Evolutionary conservation across 1,139 yeast species (phyloP), one percentile per base, ranked within the genome.

Genomic region (Kodamaea derodonti): DNA sequence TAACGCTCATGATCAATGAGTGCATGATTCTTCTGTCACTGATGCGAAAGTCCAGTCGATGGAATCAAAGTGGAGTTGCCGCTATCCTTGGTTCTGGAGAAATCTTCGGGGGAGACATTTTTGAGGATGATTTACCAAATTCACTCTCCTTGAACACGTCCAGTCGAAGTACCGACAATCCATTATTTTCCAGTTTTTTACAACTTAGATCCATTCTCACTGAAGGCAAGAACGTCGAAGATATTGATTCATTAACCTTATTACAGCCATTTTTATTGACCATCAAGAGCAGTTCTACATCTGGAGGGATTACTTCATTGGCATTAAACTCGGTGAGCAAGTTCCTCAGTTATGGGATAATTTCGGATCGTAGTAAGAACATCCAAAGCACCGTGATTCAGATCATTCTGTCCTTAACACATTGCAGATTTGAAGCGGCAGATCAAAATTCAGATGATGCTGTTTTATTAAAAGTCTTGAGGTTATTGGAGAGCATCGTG

Each of bases 381-480:
- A 41, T 75, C 26, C 70, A 67, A 33, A 65, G 60, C 33, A 56
- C 82, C 18, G 60, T 84, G 44, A 68, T 78, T 11, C 83, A 80
- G 48, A 68, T 82, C 37, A 74, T 83, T 14, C 75, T 85, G 13
- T 84, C 97, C 0, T 72, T 94, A 39, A 86, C 97, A 0, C 96
- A 88, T 52, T 92, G 98, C 58, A 77, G 96, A 25, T 94, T 92
- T 55, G 97, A 92, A 62, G 96, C 96, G 2, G 85, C 95, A 0
- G 97, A 90, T 53, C 95, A 88, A 54, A 77, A 83, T 28, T 83
- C 90, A 27, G 98, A 94, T 59, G 98, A 94, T 52, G 86, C 95
- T 0, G 94, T 94, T 4, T 65, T 94, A 35, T 69, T 90, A 35
- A 86, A 86, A 51, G 95, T 94, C 16, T 72, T 94, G 45, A 68